Percentiles rank a stretch among this genome's conserved stretches.
Evolutionary conservation across 2,329 filamentous ascomycete species (phyloP).

Genomic region (Myrmaecium sp.): DNA sequence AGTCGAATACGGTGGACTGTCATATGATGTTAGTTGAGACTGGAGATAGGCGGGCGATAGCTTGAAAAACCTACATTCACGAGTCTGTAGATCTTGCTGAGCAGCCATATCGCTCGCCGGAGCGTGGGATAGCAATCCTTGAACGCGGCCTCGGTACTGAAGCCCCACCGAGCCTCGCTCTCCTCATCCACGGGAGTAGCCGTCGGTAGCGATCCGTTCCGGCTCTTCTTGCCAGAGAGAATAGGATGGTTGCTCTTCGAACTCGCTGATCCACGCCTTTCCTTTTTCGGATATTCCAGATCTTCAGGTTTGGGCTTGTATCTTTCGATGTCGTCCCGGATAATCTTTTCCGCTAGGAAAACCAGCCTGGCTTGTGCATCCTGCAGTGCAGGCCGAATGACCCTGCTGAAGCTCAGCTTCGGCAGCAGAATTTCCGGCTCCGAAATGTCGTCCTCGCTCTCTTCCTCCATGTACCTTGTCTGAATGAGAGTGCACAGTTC

Average conservation of each 20-base stretch:
- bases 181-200: constrained; percentile 33
- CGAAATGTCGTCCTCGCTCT: constrained; percentile 31
- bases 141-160: constrained; percentile 39
- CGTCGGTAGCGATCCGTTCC: constrained; percentile 19
- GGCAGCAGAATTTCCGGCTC: constrained; percentile 32
- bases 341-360: constrained; percentile 44
- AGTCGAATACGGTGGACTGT: constrained; percentile 50
- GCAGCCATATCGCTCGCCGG: constrained; percentile 48
- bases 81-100: constrained; percentile 52
- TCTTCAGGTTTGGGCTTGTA: constrained; percentile 50
- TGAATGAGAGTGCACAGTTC: constrained; percentile 50
- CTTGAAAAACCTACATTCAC: constrained; percentile 37
- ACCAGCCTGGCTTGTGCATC: constrained; percentile 51
- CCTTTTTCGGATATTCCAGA: constrained; percentile 43
- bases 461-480: constrained; percentile 43
- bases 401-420: constrained; percentile 42
- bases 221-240: constrained; percentile 36
- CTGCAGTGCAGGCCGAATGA: constrained; percentile 49
- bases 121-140: constrained; percentile 51
- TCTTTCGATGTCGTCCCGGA: constrained; percentile 50
- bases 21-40: constrained; percentile 8
- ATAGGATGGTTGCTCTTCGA: constrained; percentile 26
- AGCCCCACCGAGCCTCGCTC: constrained; percentile 31
- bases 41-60: constrained; percentile 1
- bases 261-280: constrained; percentile 25